phyloP scores from a whole-genome alignment of 768 basidiomycete genomes.

The Atractiella rhizophila region DNA sequence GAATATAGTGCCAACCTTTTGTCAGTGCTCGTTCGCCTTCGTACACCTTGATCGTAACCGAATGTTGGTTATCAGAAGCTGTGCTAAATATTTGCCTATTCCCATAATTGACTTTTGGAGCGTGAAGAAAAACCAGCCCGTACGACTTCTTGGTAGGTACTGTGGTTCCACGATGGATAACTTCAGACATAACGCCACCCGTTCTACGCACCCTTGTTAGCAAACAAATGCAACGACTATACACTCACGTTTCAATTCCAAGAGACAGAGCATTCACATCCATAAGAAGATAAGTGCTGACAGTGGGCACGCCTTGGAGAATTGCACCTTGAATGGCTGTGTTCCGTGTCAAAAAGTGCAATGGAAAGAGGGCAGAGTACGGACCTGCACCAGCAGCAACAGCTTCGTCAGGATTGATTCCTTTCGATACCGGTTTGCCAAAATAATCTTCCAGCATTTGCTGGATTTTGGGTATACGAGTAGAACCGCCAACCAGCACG shows the following conservation, averaged over 20 bases:
- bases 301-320: slow-evolving; percentile 76
- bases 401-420: slow-evolving; percentile 97
- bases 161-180: too few relatives aligned
- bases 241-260: slow-evolving; percentile 91
- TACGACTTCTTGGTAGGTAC: slow-evolving; percentile 74
- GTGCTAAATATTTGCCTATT: slow-evolving; percentile 46
- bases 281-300: slow-evolving; percentile 72
- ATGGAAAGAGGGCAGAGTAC: too few relatives aligned
- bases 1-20: slow-evolving; percentile 97
- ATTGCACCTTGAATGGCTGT: too few relatives aligned
- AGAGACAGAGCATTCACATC: slow-evolving; percentile 92
- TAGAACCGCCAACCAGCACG: slow-evolving; percentile 86
- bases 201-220: too few relatives aligned
- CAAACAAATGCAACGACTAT: too few relatives aligned
- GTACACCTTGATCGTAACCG: slow-evolving; percentile 85
- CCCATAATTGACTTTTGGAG: too few relatives aligned
- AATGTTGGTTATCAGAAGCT: slow-evolving; percentile 34
- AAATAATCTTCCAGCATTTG: slow-evolving; percentile 96
- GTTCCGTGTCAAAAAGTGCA: too few relatives aligned
- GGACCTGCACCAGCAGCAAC: slow-evolving; percentile 97
- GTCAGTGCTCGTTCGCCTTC: slow-evolving; percentile 93
- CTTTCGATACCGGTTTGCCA: slow-evolving; percentile 84
- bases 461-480: slow-evolving; percentile 98
- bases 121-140: too few relatives aligned
- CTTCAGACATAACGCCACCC: too few relatives aligned